Percentiles rank a stretch among this genome's conserved stretches.
phyloP scores from a whole-genome alignment of 805 yeast genomes.

The Metschnikowia similis region DNA sequence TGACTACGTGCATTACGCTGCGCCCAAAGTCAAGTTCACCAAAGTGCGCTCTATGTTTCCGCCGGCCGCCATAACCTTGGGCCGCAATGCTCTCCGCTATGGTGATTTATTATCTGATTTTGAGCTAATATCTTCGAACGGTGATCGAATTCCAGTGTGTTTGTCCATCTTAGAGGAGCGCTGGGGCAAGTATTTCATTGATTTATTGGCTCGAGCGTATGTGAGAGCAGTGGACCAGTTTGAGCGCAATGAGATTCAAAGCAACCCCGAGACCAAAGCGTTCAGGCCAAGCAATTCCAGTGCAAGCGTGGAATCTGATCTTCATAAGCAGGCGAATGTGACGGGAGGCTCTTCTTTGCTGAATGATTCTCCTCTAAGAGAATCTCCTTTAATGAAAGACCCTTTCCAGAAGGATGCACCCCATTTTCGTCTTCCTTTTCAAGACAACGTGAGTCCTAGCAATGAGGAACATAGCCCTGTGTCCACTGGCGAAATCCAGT shows the following conservation, averaged over 20 bases:
- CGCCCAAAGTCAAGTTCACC: conserved; percentile 64
- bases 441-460: conserved; percentile 32
- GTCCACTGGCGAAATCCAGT: conserved; percentile 10
- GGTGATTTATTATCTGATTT: conserved; percentile 65
- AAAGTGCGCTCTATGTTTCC: conserved; percentile 69
- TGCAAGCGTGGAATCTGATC: background rate
- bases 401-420: conserved; percentile 42
- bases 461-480: conserved; percentile 2
- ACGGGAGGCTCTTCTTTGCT: background rate
- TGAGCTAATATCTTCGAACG: conserved; percentile 67
- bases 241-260: conserved; percentile 24
- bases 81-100: conserved; percentile 65
- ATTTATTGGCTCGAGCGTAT: conserved; percentile 58
- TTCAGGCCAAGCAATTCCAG: conserved; percentile 11
- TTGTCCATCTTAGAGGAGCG: conserved; percentile 58
- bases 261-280: background rate
- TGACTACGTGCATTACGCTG: conserved; percentile 70
- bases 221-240: conserved; percentile 49
- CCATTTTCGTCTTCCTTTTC: conserved; percentile 67
- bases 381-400: conserved; percentile 17
- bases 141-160: conserved; percentile 63
- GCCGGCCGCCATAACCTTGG: conserved; percentile 72
- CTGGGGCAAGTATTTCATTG: conserved; percentile 74
- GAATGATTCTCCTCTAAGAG: background rate
- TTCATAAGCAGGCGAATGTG: background rate